These are phyloP conservation scores for Gnaphalium uliginosum DNA, from an alignment of 129 eudicot species.

Conservation along the genomic window DNA sequence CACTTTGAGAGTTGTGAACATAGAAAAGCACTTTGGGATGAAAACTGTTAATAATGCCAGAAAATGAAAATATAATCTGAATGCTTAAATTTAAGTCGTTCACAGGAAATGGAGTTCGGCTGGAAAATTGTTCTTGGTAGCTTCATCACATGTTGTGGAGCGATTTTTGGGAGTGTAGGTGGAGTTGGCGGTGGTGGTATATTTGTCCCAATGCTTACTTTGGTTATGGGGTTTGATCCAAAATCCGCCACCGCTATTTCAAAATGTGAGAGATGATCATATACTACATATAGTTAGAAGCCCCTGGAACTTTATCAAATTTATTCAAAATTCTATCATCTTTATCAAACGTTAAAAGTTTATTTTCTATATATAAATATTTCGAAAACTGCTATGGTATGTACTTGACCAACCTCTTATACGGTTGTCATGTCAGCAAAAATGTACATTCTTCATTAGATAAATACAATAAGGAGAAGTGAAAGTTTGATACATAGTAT, in stretches of 20 bases:
- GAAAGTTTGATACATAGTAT: too few species aligned
- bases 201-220: slow-evolving; percentile 87
- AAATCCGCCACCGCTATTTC: slow-evolving; percentile 96
- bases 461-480: too few species aligned
- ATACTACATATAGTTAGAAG: neutral
- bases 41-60: neutral
- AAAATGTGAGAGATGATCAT: slow-evolving; percentile 58
- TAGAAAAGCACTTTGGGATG: too few species aligned
- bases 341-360: too few species aligned
- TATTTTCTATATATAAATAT: too few species aligned
- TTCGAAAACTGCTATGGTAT: too few species aligned
- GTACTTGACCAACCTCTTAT: too few species aligned
- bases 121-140: slow-evolving; percentile 78
- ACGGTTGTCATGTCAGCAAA: too few species aligned
- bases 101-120: slow-evolving; percentile 74
- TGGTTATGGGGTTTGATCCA: slow-evolving; percentile 87
- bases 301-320: too few species aligned
- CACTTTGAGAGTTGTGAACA: neutral
- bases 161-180: slow-evolving; percentile 97
- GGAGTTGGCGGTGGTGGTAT: slow-evolving; percentile 98
- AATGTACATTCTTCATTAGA: too few species aligned
- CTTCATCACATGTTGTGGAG: slow-evolving; percentile 87
- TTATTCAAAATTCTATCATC: too few species aligned
- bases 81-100: slow-evolving; percentile 10
- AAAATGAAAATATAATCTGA: slow-evolving; percentile 5